Evolutionary conservation across 345 rosid genomes (phyloP).

Genomic region (Brassica cretica): DNA sequence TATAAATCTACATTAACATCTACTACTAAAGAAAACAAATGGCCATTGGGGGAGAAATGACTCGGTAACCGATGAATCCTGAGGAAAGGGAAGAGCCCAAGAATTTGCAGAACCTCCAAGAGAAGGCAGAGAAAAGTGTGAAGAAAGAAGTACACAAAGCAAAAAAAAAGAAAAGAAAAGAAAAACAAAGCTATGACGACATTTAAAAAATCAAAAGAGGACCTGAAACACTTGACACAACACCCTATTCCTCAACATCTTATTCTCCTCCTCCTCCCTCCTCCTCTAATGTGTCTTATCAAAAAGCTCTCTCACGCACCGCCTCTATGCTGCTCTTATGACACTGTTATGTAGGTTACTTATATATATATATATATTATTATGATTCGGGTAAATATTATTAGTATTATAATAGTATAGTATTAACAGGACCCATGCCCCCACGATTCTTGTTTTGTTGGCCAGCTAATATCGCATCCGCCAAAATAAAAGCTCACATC

Average conservation of each 20-base stretch:
- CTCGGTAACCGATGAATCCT: constrained; percentile 36
- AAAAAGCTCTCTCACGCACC: constrained; percentile 16
- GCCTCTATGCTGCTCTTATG: constrained; percentile 30
- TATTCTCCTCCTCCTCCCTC: background rate
- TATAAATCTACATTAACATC: background rate
- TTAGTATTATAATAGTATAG: background rate
- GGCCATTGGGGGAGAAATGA: constrained; percentile 33
- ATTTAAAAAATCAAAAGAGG: constrained; percentile 18
- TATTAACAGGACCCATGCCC: constrained; percentile 26
- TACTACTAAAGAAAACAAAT: background rate
- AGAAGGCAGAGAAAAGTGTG: constrained; percentile 6
- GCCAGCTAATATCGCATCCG: constrained; percentile 58
- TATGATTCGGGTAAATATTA: background rate
- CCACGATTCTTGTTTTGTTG: constrained; percentile 47
- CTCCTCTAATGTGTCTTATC: constrained; percentile 53
- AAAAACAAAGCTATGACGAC: constrained; percentile 28
- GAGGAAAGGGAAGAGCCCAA: constrained; percentile 31
- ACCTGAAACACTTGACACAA: constrained; percentile 34
- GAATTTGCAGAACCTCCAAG: constrained; percentile 32
- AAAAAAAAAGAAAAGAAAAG: background rate
- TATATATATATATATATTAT: background rate
- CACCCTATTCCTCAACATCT: constrained; percentile 23
- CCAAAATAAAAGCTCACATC: constrained; percentile 28
- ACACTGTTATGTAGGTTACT: constrained; percentile 21
- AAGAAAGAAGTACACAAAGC: constrained; percentile 16